phyloP scores from a whole-genome alignment of 2,329 filamentous ascomycete species.

The Ceratocystis destructans region DNA sequence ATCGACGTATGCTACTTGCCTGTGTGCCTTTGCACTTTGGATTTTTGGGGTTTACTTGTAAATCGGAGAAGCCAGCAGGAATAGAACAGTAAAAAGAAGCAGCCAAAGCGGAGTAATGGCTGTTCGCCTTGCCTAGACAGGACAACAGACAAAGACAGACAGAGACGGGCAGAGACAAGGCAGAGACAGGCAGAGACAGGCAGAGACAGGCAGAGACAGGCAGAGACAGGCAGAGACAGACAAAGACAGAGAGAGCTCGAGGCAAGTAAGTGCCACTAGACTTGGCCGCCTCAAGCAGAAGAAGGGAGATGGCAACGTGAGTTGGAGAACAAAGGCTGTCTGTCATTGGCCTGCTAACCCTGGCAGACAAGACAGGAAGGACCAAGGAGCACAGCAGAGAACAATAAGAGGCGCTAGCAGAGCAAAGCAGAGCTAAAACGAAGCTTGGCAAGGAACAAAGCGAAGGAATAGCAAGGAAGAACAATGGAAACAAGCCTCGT shows the following conservation, averaged over 20 bases:
- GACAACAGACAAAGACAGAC: neutral
- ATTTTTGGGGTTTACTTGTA: neutral
- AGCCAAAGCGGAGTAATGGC: no score
- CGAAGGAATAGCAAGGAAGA: slow-evolving; percentile 3
- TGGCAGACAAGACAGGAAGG: neutral
- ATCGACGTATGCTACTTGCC: neutral
- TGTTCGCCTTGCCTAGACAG: neutral
- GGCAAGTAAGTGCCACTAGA: slow-evolving; percentile 4
- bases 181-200: neutral
- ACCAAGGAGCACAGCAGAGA: neutral
- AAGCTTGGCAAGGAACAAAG: neutral
- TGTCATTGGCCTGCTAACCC: neutral
- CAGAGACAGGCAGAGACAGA: neutral
- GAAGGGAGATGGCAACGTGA: neutral
- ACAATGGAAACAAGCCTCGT: slow-evolving; percentile 7
- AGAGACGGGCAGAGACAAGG: neutral
- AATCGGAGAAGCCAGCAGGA: neutral
- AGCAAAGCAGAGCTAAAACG: neutral
- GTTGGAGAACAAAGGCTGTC: neutral
- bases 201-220: no score
- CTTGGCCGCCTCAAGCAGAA: neutral
- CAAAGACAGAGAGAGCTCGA: neutral
- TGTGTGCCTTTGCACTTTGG: neutral
- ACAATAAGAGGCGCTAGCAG: neutral
- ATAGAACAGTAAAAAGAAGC: neutral